phyloP scores from a whole-genome alignment of 371 early-diverging fungal species.

The Mortierella sp. region DNA sequence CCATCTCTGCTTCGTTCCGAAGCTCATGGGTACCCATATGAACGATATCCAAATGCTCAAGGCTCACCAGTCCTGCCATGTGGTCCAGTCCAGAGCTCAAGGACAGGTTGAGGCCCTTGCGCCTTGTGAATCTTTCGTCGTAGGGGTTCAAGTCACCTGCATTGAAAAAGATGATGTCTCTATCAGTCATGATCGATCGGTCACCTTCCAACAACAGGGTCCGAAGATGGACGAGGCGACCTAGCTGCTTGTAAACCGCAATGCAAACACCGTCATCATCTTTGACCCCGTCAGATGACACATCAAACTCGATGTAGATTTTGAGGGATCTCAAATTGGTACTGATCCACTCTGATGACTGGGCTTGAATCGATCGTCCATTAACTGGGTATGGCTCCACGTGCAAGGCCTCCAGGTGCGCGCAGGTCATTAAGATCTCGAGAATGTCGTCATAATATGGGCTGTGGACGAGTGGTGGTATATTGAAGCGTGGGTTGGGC shows the following conservation, averaged over 20 bases:
- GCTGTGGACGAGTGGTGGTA: too few relatives aligned
- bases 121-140: not conserved
- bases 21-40: slow-evolving; percentile 25
- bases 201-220: slow-evolving; percentile 15
- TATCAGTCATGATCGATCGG: not conserved
- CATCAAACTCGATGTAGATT: slow-evolving; percentile 27
- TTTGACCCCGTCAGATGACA: not conserved
- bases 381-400: slow-evolving; percentile 30
- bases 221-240: slow-evolving; percentile 11
- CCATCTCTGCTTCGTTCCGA: slow-evolving; percentile 10
- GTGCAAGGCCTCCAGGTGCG: slow-evolving; percentile 12
- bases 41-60: slow-evolving; percentile 10
- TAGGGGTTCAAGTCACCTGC: not conserved
- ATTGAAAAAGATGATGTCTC: not conserved
- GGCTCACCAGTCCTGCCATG: slow-evolving; percentile 8
- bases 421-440: slow-evolving; percentile 1
- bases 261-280: slow-evolving; percentile 6
- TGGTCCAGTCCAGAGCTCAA: slow-evolving; percentile 14
- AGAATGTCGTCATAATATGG: not conserved
- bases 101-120: slow-evolving; percentile 11
- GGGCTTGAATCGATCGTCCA: slow-evolving; percentile 7
- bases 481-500: too few relatives aligned
- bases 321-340: slow-evolving; percentile 7
- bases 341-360: slow-evolving; percentile 7
- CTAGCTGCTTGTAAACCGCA: slow-evolving; percentile 18